phyloP scores from a whole-genome alignment of 768 basidiomycete species.

The Podaxis mareebaensis region DNA sequence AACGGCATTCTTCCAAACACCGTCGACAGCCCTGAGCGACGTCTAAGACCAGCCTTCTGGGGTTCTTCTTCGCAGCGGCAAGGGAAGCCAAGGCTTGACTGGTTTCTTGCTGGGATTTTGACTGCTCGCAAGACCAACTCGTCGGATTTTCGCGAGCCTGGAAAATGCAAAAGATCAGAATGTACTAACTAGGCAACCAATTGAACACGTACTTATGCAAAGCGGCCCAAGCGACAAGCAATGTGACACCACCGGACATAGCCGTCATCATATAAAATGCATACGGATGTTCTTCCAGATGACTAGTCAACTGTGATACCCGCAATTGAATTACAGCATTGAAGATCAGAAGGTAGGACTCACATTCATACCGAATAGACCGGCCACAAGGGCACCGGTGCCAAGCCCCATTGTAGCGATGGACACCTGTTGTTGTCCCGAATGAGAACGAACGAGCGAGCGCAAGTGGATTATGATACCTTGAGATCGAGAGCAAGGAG shows the following conservation, averaged over 20 bases:
- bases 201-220: conserved; percentile 52
- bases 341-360: conserved; percentile 29
- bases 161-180: conserved; percentile 6
- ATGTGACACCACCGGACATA: conserved; percentile 55
- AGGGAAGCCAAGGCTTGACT: conserved; percentile 43
- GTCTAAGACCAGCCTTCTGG: conserved; percentile 42
- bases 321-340: conserved; percentile 18
- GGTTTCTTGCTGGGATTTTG: conserved; percentile 26
- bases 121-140: conserved; percentile 44
- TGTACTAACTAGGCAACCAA: conserved; percentile 13
- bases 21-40: not conserved
- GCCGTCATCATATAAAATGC: conserved; percentile 73
- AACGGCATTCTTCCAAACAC: not conserved
- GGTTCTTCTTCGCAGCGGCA: conserved; percentile 44
- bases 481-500: conserved; percentile 90
- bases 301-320: conserved; percentile 60
- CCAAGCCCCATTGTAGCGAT: conserved; percentile 94
- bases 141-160: conserved; percentile 47
- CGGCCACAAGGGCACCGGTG: conserved; percentile 85
- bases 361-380: conserved; percentile 97
- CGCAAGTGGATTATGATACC: conserved; percentile 37
- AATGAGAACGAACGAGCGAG: conserved; percentile 10
- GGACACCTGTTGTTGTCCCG: conserved; percentile 60
- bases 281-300: conserved; percentile 70
- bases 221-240: conserved; percentile 64